Conservation (phyloP, 768 basidiomycete species). For the Phallus indusiatus region DNA sequence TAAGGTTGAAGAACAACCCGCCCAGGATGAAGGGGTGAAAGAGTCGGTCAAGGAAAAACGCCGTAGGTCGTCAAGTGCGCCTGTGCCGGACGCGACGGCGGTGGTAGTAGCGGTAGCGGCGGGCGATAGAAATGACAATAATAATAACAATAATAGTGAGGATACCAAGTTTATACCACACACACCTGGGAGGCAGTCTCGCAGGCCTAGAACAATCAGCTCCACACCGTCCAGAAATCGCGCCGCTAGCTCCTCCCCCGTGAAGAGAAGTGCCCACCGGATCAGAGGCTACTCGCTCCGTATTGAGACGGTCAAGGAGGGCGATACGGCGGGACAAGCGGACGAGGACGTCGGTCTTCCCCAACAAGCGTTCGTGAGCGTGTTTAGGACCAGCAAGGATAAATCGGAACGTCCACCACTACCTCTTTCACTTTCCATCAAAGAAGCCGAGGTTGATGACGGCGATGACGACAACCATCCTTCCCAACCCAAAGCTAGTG, state of each 20-base stretch:
- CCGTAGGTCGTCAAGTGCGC: not conserved
- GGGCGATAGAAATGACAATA: too few relatives aligned
- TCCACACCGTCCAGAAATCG: not conserved
- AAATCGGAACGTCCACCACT: not conserved
- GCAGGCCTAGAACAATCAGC: not conserved
- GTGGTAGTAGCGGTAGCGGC: not conserved
- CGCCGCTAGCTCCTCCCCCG: conserved; percentile 1
- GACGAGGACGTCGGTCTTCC: not conserved
- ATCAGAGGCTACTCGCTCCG: not conserved
- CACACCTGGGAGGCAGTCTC: not conserved
- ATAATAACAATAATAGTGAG: too few relatives aligned
- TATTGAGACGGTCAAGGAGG: not conserved
- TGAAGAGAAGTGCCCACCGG: not conserved
- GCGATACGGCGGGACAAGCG: not conserved
- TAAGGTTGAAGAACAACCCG: conserved; percentile 7
- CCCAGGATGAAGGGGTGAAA: not conserved
- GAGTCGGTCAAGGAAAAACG: conserved; percentile 9
- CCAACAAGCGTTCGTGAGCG: not conserved
- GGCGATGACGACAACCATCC: too few relatives aligned
- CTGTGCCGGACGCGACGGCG: not conserved
- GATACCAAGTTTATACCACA: not conserved
- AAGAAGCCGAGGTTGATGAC: not conserved
- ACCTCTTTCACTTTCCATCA: not conserved
- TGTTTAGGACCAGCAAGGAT: not conserved
- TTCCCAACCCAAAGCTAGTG: not conserved